Evolutionary conservation across 2,329 filamentous ascomycete genomes (phyloP), one percentile per base, ranked within the genome.

Genomic region (Paecilomyces dactylethromorphus): DNA sequence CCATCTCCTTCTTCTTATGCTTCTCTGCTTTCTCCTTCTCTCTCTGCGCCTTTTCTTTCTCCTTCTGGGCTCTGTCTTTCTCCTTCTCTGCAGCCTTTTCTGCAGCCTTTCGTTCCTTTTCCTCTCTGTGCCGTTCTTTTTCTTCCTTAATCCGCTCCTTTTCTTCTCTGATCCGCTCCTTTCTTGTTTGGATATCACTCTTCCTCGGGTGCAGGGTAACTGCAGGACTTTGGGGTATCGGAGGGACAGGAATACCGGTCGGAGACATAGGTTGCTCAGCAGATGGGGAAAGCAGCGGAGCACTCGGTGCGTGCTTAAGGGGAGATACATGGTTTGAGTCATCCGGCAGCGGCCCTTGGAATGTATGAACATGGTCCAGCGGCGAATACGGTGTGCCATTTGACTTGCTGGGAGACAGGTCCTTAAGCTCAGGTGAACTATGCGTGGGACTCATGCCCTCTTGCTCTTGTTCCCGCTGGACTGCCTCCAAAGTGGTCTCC

Each of bases 391-490:
- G 60, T 33, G 63, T 63, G 2, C 73, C 74, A 58, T 75, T 76
- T 22, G 66, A 60, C 58, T 72, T 74, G 10, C 73, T 74, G 10
- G 62, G 45, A 4, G 58, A 58, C 1, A 68, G 15, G 12, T 75
- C 70, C 11, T 69, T 68, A 8, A 67, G 21, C 55, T 88, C 73
- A 82, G 87, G 68, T 80, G 76, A 71, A 59, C 68, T 76, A 26
- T 68, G 74, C 51, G 65, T 55, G 1, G 70, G 59, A 12, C 69
- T 66, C 39, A 81, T 75, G 11, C 88, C 88, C 71, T 96, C 92
- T 53, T 85, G 87, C 67, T 95, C 92, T 71, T 95, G 89, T 74
- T 97, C 92, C 58, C 86, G 87, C 68, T 84, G 79, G 67, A 88
- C 81, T 1, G 84, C 85, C 69, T 89, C 86, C 26, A 86, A 71